These are phyloP conservation scores for Zea mays DNA, from an alignment of 176 grass and related monocot genomes.

Conservation along the genomic window Zm-B73-REFERENCE-NAM-5.0 NC_050096.1:27061001-27061500, in stretches of 20 bases:
- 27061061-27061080: slow-evolving; percentile 81
- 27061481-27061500: not conserved
- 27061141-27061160: slow-evolving; percentile 81
- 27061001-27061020: slow-evolving; percentile 96
- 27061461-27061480: slow-evolving; percentile 73
- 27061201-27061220: slow-evolving; percentile 68
- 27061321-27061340: slow-evolving; percentile 78
- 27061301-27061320: slow-evolving; percentile 74
- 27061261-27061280: slow-evolving; percentile 67
- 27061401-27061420: slow-evolving; percentile 99
- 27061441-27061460: slow-evolving; percentile 88
- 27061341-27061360: slow-evolving; percentile 72
- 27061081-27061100: slow-evolving; percentile 69
- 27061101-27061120: slow-evolving; percentile 84
- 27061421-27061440: slow-evolving; percentile 78
- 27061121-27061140: slow-evolving; percentile 83
- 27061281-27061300: slow-evolving; percentile 73
- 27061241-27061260: slow-evolving; percentile 89
- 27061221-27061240: slow-evolving; percentile 76
- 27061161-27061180: slow-evolving; percentile 84
- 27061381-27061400: slow-evolving; percentile 89
- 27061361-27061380: slow-evolving; percentile 84
- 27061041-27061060: slow-evolving; percentile 98
- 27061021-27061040: slow-evolving; percentile 98
- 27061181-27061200: slow-evolving; percentile 73